Percentiles rank a stretch among this genome's conserved stretches.
These are phyloP conservation scores for Acrasis kona DNA, from an alignment of 78 protist genomes.

Conservation along the genomic window DNA sequence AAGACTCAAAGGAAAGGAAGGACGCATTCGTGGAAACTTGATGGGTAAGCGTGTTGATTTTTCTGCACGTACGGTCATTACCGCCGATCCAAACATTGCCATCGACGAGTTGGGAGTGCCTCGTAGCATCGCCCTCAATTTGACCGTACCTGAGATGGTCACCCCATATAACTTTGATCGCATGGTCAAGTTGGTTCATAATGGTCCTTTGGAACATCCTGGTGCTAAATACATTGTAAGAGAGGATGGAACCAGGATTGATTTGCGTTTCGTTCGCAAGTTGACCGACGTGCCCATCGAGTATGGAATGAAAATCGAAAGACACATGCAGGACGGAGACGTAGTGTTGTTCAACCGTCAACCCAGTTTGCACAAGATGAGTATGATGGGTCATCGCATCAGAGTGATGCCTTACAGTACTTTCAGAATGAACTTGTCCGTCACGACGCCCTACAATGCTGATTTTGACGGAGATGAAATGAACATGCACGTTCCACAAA, in stretches of 20 bases:
- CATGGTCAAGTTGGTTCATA: slow-evolving; percentile 40
- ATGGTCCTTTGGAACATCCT: slow-evolving; percentile 77
- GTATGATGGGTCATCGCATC: slow-evolving; percentile 98
- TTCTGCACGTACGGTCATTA: slow-evolving; percentile 99
- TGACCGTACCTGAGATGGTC: slow-evolving; percentile 96
- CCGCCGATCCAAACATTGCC: slow-evolving; percentile 91
- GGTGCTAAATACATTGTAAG: slow-evolving; percentile 64
- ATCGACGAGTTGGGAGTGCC: slow-evolving; percentile 99
- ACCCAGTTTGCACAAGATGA: slow-evolving; percentile 99
- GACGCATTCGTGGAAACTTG: slow-evolving; percentile 95
- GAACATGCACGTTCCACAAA: slow-evolving; percentile 99
- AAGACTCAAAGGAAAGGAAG: slow-evolving; percentile 98
- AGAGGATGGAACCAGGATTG: slow-evolving; percentile 76
- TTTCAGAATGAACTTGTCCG: slow-evolving; percentile 95
- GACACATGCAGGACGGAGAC: slow-evolving; percentile 93
- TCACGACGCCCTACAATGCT: slow-evolving; percentile 99
- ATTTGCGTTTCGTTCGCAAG: slow-evolving; percentile 21
- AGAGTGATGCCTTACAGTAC: slow-evolving; percentile 94
- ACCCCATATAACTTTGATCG: slow-evolving; percentile 81
- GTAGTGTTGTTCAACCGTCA: slow-evolving; percentile 96
- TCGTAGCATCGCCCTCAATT: slow-evolving; percentile 81
- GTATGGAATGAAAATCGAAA: slow-evolving; percentile 75
- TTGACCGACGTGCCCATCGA: slow-evolving; percentile 23
- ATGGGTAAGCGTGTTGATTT: slow-evolving; percentile 99
- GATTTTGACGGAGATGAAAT: slow-evolving; percentile 99